Evolutionary conservation across 2,329 filamentous ascomycete genomes (phyloP).

Genomic region (Paradendryphiella salina): DNA sequence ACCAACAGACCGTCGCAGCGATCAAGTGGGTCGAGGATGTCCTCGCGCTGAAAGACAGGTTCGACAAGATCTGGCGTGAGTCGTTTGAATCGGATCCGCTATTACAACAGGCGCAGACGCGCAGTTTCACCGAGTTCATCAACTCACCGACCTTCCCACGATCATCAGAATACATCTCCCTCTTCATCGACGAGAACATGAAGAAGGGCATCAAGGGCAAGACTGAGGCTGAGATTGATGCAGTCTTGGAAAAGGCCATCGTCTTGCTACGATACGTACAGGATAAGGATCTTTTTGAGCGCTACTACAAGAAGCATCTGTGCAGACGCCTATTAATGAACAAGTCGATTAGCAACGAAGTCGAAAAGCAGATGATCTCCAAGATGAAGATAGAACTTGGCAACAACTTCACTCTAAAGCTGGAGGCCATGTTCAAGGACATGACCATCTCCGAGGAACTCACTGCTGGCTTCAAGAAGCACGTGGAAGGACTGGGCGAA

Average conservation of each 20-base stretch:
- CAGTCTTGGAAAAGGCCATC: slow-evolving; percentile 85
- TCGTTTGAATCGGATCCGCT: slow-evolving; percentile 77
- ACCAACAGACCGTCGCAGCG: slow-evolving; percentile 81
- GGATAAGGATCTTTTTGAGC: slow-evolving; percentile 93
- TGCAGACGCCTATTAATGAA: slow-evolving; percentile 83
- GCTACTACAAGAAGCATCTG: slow-evolving; percentile 97
- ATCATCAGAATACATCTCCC: slow-evolving; percentile 87
- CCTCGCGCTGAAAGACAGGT: slow-evolving; percentile 81
- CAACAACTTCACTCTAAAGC: slow-evolving; percentile 87
- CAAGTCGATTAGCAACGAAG: slow-evolving; percentile 87
- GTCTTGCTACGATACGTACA: slow-evolving; percentile 82
- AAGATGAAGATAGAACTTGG: slow-evolving; percentile 97
- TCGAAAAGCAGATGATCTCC: slow-evolving; percentile 92
- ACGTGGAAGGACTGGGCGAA: slow-evolving; percentile 64
- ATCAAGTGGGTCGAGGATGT: slow-evolving; percentile 97
- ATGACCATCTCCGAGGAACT: slow-evolving; percentile 87
- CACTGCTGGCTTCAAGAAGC: slow-evolving; percentile 72
- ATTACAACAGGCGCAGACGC: slow-evolving; percentile 79
- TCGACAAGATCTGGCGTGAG: slow-evolving; percentile 73
- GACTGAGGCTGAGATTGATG: slow-evolving; percentile 83
- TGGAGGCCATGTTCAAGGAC: slow-evolving; percentile 98
- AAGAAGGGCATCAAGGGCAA: slow-evolving; percentile 93
- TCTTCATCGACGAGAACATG: slow-evolving; percentile 96
- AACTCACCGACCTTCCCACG: slow-evolving; percentile 72
- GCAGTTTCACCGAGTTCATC: slow-evolving; percentile 90